Base-by-base conservation (phyloP, 257 asterid genomes). In the Plantago ovata region DNA sequence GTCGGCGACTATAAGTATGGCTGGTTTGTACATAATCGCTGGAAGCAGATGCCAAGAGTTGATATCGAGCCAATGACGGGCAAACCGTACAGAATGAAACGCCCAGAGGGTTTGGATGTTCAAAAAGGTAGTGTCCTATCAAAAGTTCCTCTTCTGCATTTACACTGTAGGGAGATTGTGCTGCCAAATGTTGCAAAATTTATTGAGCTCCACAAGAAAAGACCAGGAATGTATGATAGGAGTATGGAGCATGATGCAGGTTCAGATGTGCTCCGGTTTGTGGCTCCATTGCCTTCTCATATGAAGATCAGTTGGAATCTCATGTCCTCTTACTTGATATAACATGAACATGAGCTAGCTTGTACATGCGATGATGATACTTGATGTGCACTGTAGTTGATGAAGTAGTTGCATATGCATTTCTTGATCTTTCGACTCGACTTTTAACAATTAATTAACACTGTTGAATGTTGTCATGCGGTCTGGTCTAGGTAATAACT, bases 291-390 rank as follows among this genome's bases (percentile, higher is more conserved):
- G 97, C 95, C 97, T 11, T 79, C 95, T 61, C 98, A 86, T 69
- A 92, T 88, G 95, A 84, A 92, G 68, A 92, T 84, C 61, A 88
- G 97, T 71, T 88, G 98, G 98, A 92, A 88, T 64, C 84, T 83
- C 72, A 86, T 86, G 87, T 78, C 84, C 55, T 75, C 85, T 21
- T 81, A 69, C 74, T 72, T 83, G 78, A 71, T 77, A 18, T 83
- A 62, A 66, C 16, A 38, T n/a, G 16, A 15, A 33, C 19, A 53
- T 3, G 13, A 53, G 11, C 12, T 55, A 10, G 14, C 18, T 28
- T 7, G 16, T n/a, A n/a, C n/a, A n/a, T n/a, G n/a, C n/a, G n/a
- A n/a, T n/a, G n/a, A n/a, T n/a, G n/a, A n/a, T n/a, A n/a, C n/a
- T n/a, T n/a, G n/a, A n/a, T n/a, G n/a, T n/a, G n/a, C n/a, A n/a